Percentiles rank a stretch among this genome's conserved stretches.
phyloP scores from a whole-genome alignment of 345 rosid species.

The Punica granatum region DNA sequence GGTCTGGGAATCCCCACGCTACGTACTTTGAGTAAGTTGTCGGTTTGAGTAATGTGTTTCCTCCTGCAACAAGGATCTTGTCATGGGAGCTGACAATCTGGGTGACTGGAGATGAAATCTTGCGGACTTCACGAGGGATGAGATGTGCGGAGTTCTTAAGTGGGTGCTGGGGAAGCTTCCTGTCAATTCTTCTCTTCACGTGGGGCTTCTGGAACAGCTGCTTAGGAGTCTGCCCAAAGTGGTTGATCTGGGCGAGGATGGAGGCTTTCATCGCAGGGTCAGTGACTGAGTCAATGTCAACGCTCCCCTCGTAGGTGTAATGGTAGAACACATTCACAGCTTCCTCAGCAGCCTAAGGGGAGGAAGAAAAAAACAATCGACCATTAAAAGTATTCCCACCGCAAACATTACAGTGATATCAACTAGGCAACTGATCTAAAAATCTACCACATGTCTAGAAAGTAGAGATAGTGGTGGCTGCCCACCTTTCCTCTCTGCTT shows the following conservation, averaged over 20 bases:
- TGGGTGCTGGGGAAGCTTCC: slow-evolving; percentile 79
- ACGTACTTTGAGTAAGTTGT: slow-evolving; percentile 79
- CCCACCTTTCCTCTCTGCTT: slow-evolving; percentile 98
- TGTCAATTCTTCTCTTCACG: slow-evolving; percentile 65
- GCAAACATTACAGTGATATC: not conserved
- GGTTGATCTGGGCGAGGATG: slow-evolving; percentile 96
- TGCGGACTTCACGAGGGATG: slow-evolving; percentile 81
- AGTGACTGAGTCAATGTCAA: slow-evolving; percentile 94
- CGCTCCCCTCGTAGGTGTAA: slow-evolving; percentile 98
- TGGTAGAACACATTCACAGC: slow-evolving; percentile 99
- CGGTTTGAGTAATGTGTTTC: slow-evolving; percentile 77
- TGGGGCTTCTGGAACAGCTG: slow-evolving; percentile 94
- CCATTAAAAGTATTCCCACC: not conserved
- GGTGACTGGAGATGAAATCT: slow-evolving; percentile 56
- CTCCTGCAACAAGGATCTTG: slow-evolving; percentile 72
- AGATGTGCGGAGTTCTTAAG: slow-evolving; percentile 78
- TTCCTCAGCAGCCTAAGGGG: slow-evolving; percentile 96
- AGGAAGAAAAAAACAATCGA: not conserved
- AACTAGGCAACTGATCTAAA: not conserved
- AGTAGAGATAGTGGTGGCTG: slow-evolving; percentile 7
- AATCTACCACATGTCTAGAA: not conserved
- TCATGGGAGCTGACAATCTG: slow-evolving; percentile 76
- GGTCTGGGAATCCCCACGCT: slow-evolving; percentile 96
- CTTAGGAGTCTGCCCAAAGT: slow-evolving; percentile 99
- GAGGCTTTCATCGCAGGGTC: slow-evolving; percentile 99